Conservation (phyloP, 2,329 filamentous ascomycete genomes). For the Tolypocladium endophyticum region DNA sequence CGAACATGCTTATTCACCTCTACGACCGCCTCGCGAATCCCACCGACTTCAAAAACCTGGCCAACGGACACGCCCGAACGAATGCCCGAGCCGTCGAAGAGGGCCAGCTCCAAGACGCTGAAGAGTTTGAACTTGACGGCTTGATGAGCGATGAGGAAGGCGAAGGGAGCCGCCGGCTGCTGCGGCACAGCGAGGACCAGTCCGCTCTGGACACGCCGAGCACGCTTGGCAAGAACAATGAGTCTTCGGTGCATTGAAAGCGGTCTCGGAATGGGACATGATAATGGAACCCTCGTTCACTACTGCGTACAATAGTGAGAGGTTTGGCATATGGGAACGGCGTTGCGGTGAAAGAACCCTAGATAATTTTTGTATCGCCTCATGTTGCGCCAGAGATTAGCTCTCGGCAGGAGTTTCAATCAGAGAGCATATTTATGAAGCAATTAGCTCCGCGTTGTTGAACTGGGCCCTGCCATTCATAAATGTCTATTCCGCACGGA, state of each 20-base stretch:
- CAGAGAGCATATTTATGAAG: neutral
- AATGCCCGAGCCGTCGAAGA: slow-evolving; percentile 32
- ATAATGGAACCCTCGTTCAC: neutral
- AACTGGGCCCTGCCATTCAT: neutral
- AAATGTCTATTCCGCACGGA: neutral
- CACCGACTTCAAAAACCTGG: slow-evolving; percentile 22
- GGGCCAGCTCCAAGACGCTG: slow-evolving; percentile 61
- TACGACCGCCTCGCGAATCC: slow-evolving; percentile 56
- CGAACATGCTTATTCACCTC: slow-evolving; percentile 73
- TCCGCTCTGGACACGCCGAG: slow-evolving; percentile 31
- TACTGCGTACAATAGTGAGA: neutral
- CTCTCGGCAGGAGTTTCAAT: neutral
- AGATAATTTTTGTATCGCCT: neutral
- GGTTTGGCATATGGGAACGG: neutral
- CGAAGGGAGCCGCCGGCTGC: slow-evolving; percentile 32
- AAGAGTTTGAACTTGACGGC: slow-evolving; percentile 89
- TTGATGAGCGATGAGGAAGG: slow-evolving; percentile 85
- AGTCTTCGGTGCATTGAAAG: slow-evolving; percentile 13
- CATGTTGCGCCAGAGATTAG: neutral
- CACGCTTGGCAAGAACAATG: slow-evolving; percentile 22
- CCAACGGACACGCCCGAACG: slow-evolving; percentile 22
- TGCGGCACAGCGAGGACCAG: slow-evolving; percentile 20
- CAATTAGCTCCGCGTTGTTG: neutral
- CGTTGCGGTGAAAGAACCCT: neutral
- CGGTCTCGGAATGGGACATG: neutral